Percentiles rank a stretch among this genome's conserved stretches.
These are phyloP conservation scores for Fallopia convolvulus DNA, from an alignment of 148 eudicot species.

Conservation along the genomic window DNA sequence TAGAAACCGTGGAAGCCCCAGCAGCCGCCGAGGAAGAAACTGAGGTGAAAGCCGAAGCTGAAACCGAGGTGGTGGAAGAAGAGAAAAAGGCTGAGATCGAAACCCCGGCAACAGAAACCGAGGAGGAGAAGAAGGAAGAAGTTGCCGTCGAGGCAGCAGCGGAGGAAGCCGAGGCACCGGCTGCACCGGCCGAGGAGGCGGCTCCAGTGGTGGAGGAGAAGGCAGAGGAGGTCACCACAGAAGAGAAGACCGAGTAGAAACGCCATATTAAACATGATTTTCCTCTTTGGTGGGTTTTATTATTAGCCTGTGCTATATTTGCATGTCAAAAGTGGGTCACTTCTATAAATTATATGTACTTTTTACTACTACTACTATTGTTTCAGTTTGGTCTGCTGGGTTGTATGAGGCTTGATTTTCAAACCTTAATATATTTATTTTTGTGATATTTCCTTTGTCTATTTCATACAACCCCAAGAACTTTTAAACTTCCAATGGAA, in stretches of 20 bases:
- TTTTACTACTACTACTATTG: not conserved
- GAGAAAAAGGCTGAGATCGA: not conserved
- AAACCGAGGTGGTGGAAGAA: not conserved
- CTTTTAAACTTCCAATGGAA: not conserved
- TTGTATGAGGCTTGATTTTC: slow-evolving; percentile 6
- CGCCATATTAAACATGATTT: not conserved
- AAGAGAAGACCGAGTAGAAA: slow-evolving; percentile 1
- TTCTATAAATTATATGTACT: not conserved
- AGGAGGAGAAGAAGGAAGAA: not conserved
- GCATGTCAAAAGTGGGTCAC: not conserved
- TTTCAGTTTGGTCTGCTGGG: not conserved
- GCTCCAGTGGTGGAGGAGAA: slow-evolving; percentile 10
- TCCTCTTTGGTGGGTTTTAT: not conserved
- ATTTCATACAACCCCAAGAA: not conserved
- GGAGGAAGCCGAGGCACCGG: not conserved
- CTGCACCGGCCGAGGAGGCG: not conserved
- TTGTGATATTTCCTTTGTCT: not conserved
- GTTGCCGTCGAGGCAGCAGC: not conserved
- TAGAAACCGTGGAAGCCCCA: not conserved
- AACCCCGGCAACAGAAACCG: not conserved
- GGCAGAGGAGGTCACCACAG: not conserved
- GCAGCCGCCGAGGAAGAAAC: not conserved
- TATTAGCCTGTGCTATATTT: not conserved
- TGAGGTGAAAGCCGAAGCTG: not conserved
- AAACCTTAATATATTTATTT: not conserved